Evolutionary conservation across 129 eudicot species (phyloP), one percentile per base, ranked within the genome.

Genomic region (Scalesia atractyloides): DNA sequence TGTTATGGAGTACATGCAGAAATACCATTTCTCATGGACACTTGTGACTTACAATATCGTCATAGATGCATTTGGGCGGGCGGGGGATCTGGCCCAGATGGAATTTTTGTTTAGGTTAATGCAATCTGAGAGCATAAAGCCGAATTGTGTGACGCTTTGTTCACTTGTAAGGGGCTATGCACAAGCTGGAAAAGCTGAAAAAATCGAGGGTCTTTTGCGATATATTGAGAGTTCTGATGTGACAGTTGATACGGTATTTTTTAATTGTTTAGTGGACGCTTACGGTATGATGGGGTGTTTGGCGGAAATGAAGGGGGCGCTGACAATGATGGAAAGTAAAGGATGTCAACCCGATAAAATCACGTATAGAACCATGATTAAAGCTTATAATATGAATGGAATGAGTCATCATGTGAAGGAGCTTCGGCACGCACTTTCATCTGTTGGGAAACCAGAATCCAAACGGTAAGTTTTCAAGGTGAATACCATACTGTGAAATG

Each of bases 201-300:
- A 93, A 68, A 87, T 93, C 8, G 87, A 24, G 51, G 88, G 85
- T 37, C 83, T 90, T 61, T 67, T 93, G 75, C 79, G 92, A n/a
- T 74, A 72, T 22, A 82, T 90, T 1, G 92, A 90, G 75, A 93
- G 89, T 73, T 85, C 98, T 0, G 98, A 93, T 64, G 89, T 93
- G 41, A 84, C 83, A 22, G 84, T 93, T 41, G 98, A 93, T 79
- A 82, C 77, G 0, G 87, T 93, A 64, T 93, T 93, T 61, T 93
- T 90, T 61, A 93, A 93, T 69, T 89, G 97, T 69, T 76, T 93
- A 44, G 85, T 87, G 72, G 97, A 93, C 79, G 97, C 98, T 7
- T 93, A 82, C 81, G 98, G 98, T 60, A 89, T 85, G 96, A 90
- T 90, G 97, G 96, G 91, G n/a, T 82, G 96, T 74, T 84, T 87